Conservation (phyloP, 192 early-diverging fungal genomes). For the Coemansia sp. region DNA sequence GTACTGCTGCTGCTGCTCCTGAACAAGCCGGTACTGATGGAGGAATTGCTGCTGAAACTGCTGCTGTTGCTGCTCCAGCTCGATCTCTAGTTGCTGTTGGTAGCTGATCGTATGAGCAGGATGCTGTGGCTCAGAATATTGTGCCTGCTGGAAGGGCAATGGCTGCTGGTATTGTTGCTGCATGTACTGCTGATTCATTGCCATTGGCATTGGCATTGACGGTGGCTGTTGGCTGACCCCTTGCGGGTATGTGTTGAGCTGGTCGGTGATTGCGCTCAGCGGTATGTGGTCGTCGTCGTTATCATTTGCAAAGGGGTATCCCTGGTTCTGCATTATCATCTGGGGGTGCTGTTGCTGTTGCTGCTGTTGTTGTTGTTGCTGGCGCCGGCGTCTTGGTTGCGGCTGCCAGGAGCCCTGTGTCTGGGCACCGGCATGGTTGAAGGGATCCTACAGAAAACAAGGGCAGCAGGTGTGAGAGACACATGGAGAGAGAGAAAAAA, state of each 20-base stretch:
- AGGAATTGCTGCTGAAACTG: constrained; percentile 30
- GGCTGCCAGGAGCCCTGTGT: constrained; percentile 1
- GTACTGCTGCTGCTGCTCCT: constrained; percentile 27
- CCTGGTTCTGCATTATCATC: neutral
- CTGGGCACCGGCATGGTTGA: neutral
- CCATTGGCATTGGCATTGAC: neutral
- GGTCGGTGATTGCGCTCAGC: constrained; percentile 28
- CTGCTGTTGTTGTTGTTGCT: constrained; percentile 10
- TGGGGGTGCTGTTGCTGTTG: neutral
- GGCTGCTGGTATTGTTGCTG: constrained; percentile 15
- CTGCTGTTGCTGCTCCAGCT: constrained; percentile 50
- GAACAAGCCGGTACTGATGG: constrained; percentile 43
- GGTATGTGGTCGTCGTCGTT: constrained; percentile 42
- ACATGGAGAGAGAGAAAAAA: no score
- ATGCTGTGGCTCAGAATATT: constrained; percentile 7
- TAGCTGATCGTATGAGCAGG: constrained; percentile 12
- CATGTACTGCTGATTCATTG: constrained; percentile 19
- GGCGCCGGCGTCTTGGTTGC: neutral
- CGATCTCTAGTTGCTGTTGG: constrained; percentile 43
- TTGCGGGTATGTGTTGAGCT: neutral
- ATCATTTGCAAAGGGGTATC: neutral
- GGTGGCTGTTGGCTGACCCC: neutral
- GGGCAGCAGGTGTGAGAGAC: no score
- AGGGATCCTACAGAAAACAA: constrained; percentile 2
- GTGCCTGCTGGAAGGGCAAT: neutral